Evolutionary conservation across 805 yeast genomes (phyloP), one percentile per base, ranked within the genome.

Genomic region (Maudiozyma saulgeensis): DNA sequence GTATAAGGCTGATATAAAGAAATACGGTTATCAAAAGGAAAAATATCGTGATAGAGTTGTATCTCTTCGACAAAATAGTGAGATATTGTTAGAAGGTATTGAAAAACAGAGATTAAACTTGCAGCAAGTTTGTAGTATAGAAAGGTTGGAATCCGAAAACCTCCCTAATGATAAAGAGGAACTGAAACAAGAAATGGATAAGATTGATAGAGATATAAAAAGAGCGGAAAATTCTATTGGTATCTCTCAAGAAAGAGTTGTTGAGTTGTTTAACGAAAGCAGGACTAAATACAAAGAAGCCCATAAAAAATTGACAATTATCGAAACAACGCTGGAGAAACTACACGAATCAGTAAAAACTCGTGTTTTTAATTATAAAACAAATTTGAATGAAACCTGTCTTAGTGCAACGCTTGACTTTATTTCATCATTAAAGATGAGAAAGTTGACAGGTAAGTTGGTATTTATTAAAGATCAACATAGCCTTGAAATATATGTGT

Each of bases 401-500:
- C 61, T 67, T 35, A 76, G 70, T 34, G 83, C 81, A 18, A 77
- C 76, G 51, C 56, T 67, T 34, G 80, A 75, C 48, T 86, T 86
- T 62, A 79, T 78, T 51, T 68, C 73, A 41, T 78, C 88, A 0
- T 65, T 86, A 53, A 76, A 73, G 43, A 69, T 77, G 41, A 74
- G 97, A 66, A 84, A 85, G 3, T 89, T 85, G 62, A 73, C 76
- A 7, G 98, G 97, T 12, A 72, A 75, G 46, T 72, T 93, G 42
- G 73, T 73, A 15, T 82, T 91, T 61, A 84, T 83, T 54, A 77
- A 75, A 51, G 70, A 65, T 6, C 68, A 72, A 9, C 72, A 72
- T 47, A 69, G 70, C n/a, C 66, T 86, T 51, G 71, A 74, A 25
- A 74, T 85, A 67, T 66, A 74, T 49, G 87, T 83, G 2, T 75